Conservation (phyloP, 1,284 basidiomycete genomes). For the Ustilago vetiveriae region DNA sequence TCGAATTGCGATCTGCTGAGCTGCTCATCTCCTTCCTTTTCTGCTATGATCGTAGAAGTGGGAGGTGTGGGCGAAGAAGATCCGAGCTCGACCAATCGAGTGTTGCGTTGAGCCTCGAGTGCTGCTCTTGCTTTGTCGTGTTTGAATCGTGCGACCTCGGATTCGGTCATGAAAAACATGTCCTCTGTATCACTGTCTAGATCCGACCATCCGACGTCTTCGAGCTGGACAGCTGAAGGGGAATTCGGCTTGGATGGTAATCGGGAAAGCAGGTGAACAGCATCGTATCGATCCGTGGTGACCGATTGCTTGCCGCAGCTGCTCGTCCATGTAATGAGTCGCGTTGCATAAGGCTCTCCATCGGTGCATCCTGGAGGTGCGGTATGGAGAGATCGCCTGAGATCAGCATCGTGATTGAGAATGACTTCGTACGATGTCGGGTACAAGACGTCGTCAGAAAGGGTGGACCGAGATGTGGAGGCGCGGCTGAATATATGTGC, state of each 20-base stretch:
- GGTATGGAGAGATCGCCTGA: slow-evolving; percentile 6
- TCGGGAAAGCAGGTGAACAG: slow-evolving; percentile 19
- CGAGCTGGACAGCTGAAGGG: not conserved
- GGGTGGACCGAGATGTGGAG: not conserved
- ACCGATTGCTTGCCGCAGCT: not conserved
- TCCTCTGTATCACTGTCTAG: slow-evolving; percentile 36
- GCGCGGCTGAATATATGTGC: slow-evolving; percentile 18
- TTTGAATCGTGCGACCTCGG: slow-evolving; percentile 8
- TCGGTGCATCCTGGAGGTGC: not conserved
- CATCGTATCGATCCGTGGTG: slow-evolving; percentile 29
- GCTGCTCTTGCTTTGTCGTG: slow-evolving; percentile 4
- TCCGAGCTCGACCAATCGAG: not conserved
- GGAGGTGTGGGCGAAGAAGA: not conserved
- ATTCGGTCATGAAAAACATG: slow-evolving; percentile 25
- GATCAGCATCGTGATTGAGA: slow-evolving; percentile 15
- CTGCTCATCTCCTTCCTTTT: not conserved
- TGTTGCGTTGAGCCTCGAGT: slow-evolving; percentile 10
- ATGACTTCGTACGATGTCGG: slow-evolving; percentile 26
- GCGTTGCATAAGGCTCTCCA: not conserved
- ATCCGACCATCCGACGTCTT: slow-evolving; percentile 28
- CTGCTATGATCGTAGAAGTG: not conserved
- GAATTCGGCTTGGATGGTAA: not conserved
- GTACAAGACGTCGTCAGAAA: not conserved
- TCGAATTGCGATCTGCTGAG: slow-evolving; percentile 69
- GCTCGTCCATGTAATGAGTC: slow-evolving; percentile 26